phyloP scores from a whole-genome alignment of 2,329 filamentous ascomycete species.

The Dichotomopilus funicola region DNA sequence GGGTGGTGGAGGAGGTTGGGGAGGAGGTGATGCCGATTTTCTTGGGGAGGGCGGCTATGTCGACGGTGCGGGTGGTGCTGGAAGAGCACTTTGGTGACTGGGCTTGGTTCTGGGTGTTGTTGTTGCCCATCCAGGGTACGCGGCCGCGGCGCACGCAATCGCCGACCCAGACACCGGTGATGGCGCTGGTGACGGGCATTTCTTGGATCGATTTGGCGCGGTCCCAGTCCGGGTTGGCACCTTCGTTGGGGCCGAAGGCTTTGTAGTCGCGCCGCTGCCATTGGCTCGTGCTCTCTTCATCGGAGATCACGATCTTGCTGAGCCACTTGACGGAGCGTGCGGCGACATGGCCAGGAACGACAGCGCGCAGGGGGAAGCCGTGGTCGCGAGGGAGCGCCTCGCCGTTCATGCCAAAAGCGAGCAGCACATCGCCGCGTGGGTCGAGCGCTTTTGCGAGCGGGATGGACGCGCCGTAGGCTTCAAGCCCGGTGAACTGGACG shows the following conservation, averaged over 20 bases:
- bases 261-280: constrained; percentile 66
- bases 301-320: constrained; percentile 54
- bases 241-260: constrained; percentile 58
- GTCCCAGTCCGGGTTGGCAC: constrained; percentile 53
- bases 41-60: constrained; percentile 19
- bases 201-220: constrained; percentile 59
- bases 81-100: too few relatives aligned
- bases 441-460: constrained; percentile 53
- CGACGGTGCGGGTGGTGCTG: constrained; percentile 11
- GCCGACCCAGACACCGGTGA: constrained; percentile 45
- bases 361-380: constrained; percentile 55
- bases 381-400: constrained; percentile 56
- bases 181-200: constrained; percentile 62
- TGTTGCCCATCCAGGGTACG: constrained; percentile 19
- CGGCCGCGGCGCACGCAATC: constrained; percentile 27
- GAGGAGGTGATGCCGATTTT: constrained; percentile 18
- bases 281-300: constrained; percentile 59
- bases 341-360: constrained; percentile 60
- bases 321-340: constrained; percentile 66
- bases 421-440: constrained; percentile 55
- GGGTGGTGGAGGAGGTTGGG: background rate
- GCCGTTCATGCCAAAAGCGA: constrained; percentile 64
- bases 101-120: background rate
- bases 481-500: constrained; percentile 52
- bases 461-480: constrained; percentile 57